Percentiles rank a stretch among this genome's conserved stretches.
Evolutionary conservation across 176 grass and related monocot species (phyloP).

Genomic region (Oryza glumipatula): DNA sequence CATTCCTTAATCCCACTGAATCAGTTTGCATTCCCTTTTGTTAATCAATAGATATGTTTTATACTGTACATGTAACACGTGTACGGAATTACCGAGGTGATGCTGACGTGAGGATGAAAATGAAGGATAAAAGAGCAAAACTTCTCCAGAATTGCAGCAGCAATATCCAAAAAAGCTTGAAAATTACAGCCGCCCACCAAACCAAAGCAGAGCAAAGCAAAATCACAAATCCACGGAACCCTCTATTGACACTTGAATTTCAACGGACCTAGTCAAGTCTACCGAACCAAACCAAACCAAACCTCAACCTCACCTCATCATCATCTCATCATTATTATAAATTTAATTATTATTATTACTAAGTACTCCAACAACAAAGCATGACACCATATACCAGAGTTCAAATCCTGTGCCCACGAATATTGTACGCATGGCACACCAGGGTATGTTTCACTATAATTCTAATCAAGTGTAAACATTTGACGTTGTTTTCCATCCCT

Average conservation of each 20-base stretch:
- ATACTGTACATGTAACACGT: background rate
- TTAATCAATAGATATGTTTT: background rate
- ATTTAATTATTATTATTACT: no score
- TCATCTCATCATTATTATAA: constrained; percentile 30
- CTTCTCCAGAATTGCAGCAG: background rate
- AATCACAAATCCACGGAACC: constrained; percentile 2
- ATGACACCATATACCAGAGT: no score
- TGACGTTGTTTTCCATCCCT: no score
- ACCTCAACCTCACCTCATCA: constrained; percentile 7
- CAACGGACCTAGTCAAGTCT: constrained; percentile 54
- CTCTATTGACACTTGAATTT: constrained; percentile 57
- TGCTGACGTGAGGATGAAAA: background rate
- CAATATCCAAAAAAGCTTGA: background rate
- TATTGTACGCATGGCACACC: no score
- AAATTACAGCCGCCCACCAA: background rate
- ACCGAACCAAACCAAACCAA: constrained; percentile 31
- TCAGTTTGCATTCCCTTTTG: background rate
- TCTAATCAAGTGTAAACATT: no score
- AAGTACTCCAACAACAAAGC: no score
- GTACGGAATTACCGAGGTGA: background rate
- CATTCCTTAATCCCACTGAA: background rate
- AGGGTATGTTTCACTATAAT: no score
- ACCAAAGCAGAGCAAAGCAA: background rate
- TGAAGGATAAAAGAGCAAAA: background rate
- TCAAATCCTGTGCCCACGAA: no score